Evolutionary conservation across 257 asterid genomes (phyloP).

Genomic region (Fraxinus pennsylvanica): DNA sequence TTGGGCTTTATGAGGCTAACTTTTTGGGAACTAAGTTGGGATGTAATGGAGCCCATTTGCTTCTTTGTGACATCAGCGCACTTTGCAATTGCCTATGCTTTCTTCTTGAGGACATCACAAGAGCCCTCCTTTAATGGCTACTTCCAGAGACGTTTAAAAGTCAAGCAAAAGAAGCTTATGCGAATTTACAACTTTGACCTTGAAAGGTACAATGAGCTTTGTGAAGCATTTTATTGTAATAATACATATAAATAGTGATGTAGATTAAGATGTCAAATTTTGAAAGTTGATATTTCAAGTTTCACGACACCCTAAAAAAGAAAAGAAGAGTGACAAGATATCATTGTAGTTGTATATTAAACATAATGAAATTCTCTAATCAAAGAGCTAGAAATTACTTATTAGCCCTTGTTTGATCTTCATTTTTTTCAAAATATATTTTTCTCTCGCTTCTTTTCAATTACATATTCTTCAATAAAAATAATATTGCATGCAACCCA

Average conservation of each 20-base stretch:
- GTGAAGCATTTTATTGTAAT: conserved; percentile 28
- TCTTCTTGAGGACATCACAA: conserved; percentile 56
- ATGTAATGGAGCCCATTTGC: conserved; percentile 98
- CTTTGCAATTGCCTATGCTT: conserved; percentile 66
- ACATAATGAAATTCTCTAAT: too few relatives aligned
- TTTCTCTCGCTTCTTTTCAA: too few relatives aligned
- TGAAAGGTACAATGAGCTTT: conserved; percentile 50
- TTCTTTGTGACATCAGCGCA: conserved; percentile 78
- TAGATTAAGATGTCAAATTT: background rate
- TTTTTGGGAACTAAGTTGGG: conserved; percentile 93
- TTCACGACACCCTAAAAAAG: too few relatives aligned
- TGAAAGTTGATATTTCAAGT: too few relatives aligned
- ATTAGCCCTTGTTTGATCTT: too few relatives aligned
- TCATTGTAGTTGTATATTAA: too few relatives aligned
- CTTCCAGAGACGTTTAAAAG: conserved; percentile 47
- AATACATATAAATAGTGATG: background rate
- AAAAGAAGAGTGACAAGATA: too few relatives aligned
- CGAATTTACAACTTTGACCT: conserved; percentile 41
- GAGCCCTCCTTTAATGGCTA: conserved; percentile 76
- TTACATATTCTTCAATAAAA: too few relatives aligned
- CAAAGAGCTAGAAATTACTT: too few relatives aligned
- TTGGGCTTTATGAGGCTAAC: conserved; percentile 93
- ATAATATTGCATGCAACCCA: too few relatives aligned
- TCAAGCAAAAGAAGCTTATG: conserved; percentile 56
- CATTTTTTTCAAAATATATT: too few relatives aligned